These are phyloP conservation scores for Aureobasidium mangrovei DNA, from an alignment of 2,329 filamentous ascomycete species.

Conservation along the genomic window DNA sequence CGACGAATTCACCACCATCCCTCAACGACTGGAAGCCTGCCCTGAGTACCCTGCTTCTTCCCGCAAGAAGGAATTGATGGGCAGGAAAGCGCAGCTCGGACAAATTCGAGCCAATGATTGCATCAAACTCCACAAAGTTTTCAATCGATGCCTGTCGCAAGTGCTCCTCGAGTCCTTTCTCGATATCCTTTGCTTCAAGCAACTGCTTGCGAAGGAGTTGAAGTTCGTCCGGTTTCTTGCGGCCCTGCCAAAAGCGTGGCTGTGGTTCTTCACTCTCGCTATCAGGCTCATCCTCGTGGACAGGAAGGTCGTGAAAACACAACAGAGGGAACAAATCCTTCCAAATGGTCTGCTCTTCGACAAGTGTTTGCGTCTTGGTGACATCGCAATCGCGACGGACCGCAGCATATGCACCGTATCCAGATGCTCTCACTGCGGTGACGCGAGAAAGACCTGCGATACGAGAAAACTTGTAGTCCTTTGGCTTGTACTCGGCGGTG, in stretches of 20 bases:
- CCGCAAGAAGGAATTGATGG: slow-evolving; percentile 72
- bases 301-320: slow-evolving; percentile 52
- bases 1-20: slow-evolving; percentile 44
- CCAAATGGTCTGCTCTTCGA: slow-evolving; percentile 63
- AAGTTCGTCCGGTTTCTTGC: slow-evolving; percentile 38
- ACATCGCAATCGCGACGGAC: slow-evolving; percentile 78
- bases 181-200: slow-evolving; percentile 56
- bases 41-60: slow-evolving; percentile 62
- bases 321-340: slow-evolving; percentile 63
- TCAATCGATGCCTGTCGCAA: slow-evolving; percentile 30
- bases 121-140: slow-evolving; percentile 36
- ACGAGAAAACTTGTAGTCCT: slow-evolving; percentile 92
- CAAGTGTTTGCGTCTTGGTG: slow-evolving; percentile 60
- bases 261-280: slow-evolving; percentile 35
- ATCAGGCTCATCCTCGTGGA: slow-evolving; percentile 33
- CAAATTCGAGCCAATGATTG: slow-evolving; percentile 43
- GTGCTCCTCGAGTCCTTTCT: slow-evolving; percentile 51
- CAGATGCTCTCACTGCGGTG: slow-evolving; percentile 73
- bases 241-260: slow-evolving; percentile 41
- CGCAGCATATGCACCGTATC: slow-evolving; percentile 82
- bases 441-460: slow-evolving; percentile 83
- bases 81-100: slow-evolving; percentile 68
- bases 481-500: slow-evolving; percentile 53
- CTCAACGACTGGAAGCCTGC: slow-evolving; percentile 41
- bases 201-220: slow-evolving; percentile 48